Evolutionary conservation across 371 early-diverging fungal genomes (phyloP).

Genomic region (Zychaea mexicana): DNA sequence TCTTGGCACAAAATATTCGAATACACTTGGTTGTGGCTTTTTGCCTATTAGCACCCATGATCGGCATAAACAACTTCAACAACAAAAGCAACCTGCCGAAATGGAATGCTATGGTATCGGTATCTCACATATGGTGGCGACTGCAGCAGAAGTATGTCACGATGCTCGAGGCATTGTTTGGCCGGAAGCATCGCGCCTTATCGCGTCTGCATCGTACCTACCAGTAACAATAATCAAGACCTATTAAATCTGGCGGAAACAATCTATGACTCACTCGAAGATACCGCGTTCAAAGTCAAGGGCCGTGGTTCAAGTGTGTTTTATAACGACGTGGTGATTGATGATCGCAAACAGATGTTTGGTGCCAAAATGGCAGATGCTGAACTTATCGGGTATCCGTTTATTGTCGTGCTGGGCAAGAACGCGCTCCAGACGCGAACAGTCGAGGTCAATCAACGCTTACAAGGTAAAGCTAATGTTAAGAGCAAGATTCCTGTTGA

Average conservation of each 20-base stretch:
- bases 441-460: conserved; percentile 66
- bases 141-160: conserved; percentile 72
- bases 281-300: background rate
- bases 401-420: conserved; percentile 67
- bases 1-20: conserved; percentile 87
- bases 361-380: conserved; percentile 80
- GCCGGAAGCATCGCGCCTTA: conserved; percentile 84
- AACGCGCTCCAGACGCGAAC: conserved; percentile 47
- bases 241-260: conserved; percentile 36
- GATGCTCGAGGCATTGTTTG: conserved; percentile 75
- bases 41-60: conserved; percentile 19
- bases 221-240: conserved; percentile 48
- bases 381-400: conserved; percentile 75
- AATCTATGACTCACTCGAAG: conserved; percentile 48
- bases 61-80: conserved; percentile 14
- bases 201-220: conserved; percentile 61
- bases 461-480: conserved; percentile 36
- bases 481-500: conserved; percentile 21
- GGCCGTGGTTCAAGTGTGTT: conserved; percentile 6
- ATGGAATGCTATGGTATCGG: conserved; percentile 97
- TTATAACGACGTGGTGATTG: conserved; percentile 29
- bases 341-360: conserved; percentile 63
- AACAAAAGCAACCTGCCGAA: conserved; percentile 54
- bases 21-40: conserved; percentile 64
- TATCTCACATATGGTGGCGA: conserved; percentile 76